Conservation (phyloP, 2,329 filamentous ascomycete genomes). For the Exserohilum rostratum region DNA sequence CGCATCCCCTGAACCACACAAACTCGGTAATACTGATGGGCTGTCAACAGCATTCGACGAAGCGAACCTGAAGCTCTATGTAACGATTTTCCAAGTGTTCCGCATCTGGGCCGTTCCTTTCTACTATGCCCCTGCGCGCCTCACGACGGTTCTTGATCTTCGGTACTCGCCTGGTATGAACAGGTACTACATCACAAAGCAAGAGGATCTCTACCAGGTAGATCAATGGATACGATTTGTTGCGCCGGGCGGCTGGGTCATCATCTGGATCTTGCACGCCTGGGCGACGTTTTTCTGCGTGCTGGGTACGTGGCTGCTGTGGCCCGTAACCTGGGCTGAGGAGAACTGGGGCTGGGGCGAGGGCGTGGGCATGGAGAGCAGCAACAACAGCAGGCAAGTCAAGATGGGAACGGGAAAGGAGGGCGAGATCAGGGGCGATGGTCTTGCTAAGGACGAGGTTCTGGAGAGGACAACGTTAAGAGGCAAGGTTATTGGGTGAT, state of each 20-base stretch:
- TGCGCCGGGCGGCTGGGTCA: conserved; percentile 60
- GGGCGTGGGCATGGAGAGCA: conserved; percentile 14
- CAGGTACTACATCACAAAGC: conserved; percentile 73
- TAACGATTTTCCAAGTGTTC: conserved; percentile 76
- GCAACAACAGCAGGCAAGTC: conserved; percentile 2
- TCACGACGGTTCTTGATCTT: conserved; percentile 72
- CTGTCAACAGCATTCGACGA: conserved; percentile 72
- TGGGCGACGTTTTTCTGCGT: conserved; percentile 70
- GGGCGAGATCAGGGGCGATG: conserved; percentile 15
- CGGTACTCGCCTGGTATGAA: conserved; percentile 17
- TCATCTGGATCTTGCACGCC: conserved; percentile 69
- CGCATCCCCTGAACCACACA: background rate
- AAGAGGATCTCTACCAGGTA: conserved; percentile 83
- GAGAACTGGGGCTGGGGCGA: conserved; percentile 25
- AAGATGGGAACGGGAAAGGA: conserved; percentile 12
- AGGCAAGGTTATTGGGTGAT: conserved; percentile 19
- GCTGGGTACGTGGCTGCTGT: conserved; percentile 59
- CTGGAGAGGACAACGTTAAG: conserved; percentile 17
- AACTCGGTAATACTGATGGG: too few relatives aligned
- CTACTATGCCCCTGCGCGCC: conserved; percentile 69
- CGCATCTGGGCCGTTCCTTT: conserved; percentile 78
- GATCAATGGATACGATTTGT: conserved; percentile 78
- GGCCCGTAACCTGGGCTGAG: conserved; percentile 52
- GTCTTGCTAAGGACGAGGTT: conserved; percentile 15
- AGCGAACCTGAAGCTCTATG: conserved; percentile 70